Conservation (phyloP, 2,329 filamentous ascomycete species). For the Nothomitra cinnamomea region DNA sequence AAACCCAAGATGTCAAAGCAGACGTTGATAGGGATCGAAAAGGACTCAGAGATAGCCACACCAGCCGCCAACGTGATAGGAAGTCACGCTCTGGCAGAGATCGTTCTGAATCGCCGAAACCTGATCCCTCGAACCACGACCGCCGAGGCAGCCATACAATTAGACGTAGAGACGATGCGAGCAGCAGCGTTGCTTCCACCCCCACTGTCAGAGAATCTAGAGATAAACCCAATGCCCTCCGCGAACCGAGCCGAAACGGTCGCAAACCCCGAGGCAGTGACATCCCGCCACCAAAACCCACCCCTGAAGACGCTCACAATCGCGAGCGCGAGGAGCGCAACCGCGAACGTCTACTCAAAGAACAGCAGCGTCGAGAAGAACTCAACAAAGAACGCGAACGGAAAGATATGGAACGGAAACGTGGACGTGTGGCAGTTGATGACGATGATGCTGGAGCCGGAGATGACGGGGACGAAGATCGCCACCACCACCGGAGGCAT, state of each 20-base stretch:
- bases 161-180: not conserved
- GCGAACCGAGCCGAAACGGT: not conserved
- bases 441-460: slow-evolving; percentile 2
- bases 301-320: slow-evolving; percentile 49
- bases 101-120: not conserved
- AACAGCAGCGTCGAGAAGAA: slow-evolving; percentile 6
- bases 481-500: slow-evolving; percentile 1
- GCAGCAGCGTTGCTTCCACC: not conserved
- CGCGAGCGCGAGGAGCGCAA: slow-evolving; percentile 37
- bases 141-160: not conserved
- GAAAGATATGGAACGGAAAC: slow-evolving; percentile 7
- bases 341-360: slow-evolving; percentile 6
- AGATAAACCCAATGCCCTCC: not conserved
- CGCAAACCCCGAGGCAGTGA: not conserved
- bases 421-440: slow-evolving; percentile 1
- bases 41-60: not conserved
- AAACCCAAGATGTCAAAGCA: not conserved
- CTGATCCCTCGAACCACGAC: not conserved
- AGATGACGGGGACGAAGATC: not conserved
- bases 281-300: slow-evolving; percentile 12
- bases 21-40: not conserved
- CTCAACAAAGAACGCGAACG: slow-evolving; percentile 7
- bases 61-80: not conserved
- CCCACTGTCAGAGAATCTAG: not conserved
- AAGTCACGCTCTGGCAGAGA: not conserved